Evolutionary conservation across 2,329 filamentous ascomycete species (phyloP), one percentile per base, ranked within the genome.

Genomic region (Clonostachys rhizophaga): DNA sequence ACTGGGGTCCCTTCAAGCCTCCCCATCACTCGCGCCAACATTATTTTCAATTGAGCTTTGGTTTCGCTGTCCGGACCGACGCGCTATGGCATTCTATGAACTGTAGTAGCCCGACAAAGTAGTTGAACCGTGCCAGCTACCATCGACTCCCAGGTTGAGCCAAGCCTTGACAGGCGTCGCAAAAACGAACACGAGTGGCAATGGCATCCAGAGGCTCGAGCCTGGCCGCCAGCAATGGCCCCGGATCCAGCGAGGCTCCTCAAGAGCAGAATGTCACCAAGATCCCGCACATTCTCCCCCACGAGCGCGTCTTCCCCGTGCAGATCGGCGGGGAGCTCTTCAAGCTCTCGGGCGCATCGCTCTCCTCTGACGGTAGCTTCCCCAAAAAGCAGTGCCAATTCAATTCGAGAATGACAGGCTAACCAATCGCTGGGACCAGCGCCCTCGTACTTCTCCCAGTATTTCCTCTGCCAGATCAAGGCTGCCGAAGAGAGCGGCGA

Each of bases 371-470:
- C 67, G 83, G 84, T 87, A 61, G 60, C 80, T 71, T 39, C 36
- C 34, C 18, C 39, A 4, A 45, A 45, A 40, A 45, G 34, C 16
- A 12, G 30, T 24, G 39, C 20, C 39, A 45, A 14, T 42, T 17
- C n/a, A 37, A 14, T 20, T 16, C 40, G 40, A n/a, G 14, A 42
- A 20, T 12, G 6, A 17, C 18, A 14, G 33, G 9, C 12, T 35
- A 9, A 18, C 34, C 39, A 13, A 42, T 40, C 42, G 9, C 20
- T 42, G 12, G 34, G 18, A 47, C 33, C 44, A 95, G 92, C 91
- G 59, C 92, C 92, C 49, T 96, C 91, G 44, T 96, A 96, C 67
- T 96, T 97, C 69, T 95, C 92, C 17, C 86, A 90, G 56, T 96
- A 94, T 71, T 97, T 97, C 66, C 78, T 84, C 55, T 88, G 89